Conservation (phyloP, 257 asterid species). For the Ilex asprella region DNA sequence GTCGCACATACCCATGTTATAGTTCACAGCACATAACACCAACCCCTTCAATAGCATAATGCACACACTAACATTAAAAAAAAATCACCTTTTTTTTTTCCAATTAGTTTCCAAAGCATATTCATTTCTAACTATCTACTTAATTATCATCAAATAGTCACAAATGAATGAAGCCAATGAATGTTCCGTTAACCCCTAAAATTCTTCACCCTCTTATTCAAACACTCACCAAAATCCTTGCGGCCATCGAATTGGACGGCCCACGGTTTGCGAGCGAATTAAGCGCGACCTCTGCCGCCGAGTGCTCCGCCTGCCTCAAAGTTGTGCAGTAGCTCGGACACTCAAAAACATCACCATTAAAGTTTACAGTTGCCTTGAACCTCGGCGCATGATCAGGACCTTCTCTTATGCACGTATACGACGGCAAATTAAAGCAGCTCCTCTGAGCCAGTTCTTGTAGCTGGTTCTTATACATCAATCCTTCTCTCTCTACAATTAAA, state of each 20-base stretch:
- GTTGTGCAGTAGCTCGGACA: conserved; percentile 57
- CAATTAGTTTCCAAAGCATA: too few relatives aligned
- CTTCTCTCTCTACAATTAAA: conserved; percentile 8
- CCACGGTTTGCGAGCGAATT: conserved; percentile 48
- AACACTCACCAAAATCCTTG: conserved; percentile 52
- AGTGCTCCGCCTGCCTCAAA: conserved; percentile 77
- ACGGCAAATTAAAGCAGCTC: conserved; percentile 85
- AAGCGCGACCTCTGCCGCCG: conserved; percentile 84
- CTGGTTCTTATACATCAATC: conserved; percentile 68
- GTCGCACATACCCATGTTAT: too few relatives aligned
- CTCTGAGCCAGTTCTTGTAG: conserved; percentile 92
- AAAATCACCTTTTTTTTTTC: too few relatives aligned
- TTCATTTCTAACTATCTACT: too few relatives aligned
- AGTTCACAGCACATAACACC: too few relatives aligned
- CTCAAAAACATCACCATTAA: conserved; percentile 68
- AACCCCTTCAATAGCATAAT: too few relatives aligned
- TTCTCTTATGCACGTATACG: conserved; percentile 62
- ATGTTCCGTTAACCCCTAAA: too few relatives aligned
- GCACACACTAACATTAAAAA: too few relatives aligned
- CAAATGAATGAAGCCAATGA: too few relatives aligned
- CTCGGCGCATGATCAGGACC: conserved; percentile 96
- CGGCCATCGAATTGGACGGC: conserved; percentile 67
- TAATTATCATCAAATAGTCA: too few relatives aligned
- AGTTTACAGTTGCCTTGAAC: conserved; percentile 67
- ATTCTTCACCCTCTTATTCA: too few relatives aligned